Base-by-base conservation (phyloP, 257 asterid species). In the Lantana camara region DNA sequence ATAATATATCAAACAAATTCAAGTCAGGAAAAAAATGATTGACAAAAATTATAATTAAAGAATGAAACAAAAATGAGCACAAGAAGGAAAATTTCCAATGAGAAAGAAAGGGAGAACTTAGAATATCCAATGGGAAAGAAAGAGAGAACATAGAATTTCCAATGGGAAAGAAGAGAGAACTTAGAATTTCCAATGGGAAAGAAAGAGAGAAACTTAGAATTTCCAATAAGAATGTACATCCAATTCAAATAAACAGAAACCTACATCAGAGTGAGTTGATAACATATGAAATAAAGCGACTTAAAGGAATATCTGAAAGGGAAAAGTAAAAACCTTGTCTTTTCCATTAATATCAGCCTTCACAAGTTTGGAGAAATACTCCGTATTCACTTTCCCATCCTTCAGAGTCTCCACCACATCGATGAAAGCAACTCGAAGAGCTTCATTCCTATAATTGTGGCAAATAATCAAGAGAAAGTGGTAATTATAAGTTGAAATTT, bases 371-470 rank as follows among this genome's bases (percentile, higher is more conserved):
- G 99, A 94, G 85, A 75, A 85, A 77, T 82, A 94, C 55, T 90
- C 96, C 4, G 86, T 87, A 57, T 83, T 74, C 61, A 88, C 90
- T 80, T 71, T 90, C 37, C 95, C 99, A 11, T 93, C 97, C 81
- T 77, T 85, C 61, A 90, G 76, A 75, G 97, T 85, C 84, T 94
- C 99, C 61, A 90, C 96, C 77, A 66, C 95, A 57, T 88, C 96
- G 23, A 94, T 90, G 79, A 85, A 94, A 70, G 99, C 97, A 81
- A 94, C 83, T 57, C 99, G 97, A 54, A 94, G 99, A 70, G 99
- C 99, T 83, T 94, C 99, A 73, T 94, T 85, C 69, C 99, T 94
- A 60, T 94, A 60, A 68, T 55, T 50, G 51, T 69, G 23, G 57
- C 41, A 60, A 73, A 54, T 21, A 63, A 47, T 46, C 21, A 45